Evolutionary conservation across 495 filamentous ascomycete genomes (phyloP).

Genomic region (Aspergillus avenaceus): DNA sequence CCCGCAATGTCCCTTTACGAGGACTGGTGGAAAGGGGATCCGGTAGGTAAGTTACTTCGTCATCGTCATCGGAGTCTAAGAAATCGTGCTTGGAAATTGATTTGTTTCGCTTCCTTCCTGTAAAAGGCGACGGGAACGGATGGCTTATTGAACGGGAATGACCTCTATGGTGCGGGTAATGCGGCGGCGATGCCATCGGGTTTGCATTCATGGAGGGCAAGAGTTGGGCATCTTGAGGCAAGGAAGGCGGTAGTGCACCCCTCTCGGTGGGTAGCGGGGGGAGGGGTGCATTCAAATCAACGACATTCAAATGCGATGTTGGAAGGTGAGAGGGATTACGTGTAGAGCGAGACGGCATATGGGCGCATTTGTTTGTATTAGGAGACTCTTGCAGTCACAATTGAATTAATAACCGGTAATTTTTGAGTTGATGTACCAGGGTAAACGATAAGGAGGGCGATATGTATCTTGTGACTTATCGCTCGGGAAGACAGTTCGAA

Average conservation of each 20-base stretch:
- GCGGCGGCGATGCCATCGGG: conserved; percentile 17
- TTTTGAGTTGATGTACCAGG: not conserved
- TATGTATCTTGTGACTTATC: not conserved
- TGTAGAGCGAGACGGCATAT: conserved; percentile 38
- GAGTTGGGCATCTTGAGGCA: conserved; percentile 29
- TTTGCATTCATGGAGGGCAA: conserved; percentile 20
- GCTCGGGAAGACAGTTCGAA: not conserved
- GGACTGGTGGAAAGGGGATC: conserved; percentile 26
- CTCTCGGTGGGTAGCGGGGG: conserved; percentile 18
- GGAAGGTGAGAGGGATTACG: conserved; percentile 32
- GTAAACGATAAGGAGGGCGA: not conserved
- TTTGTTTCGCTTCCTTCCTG: conserved; percentile 50
- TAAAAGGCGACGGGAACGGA: conserved; percentile 64
- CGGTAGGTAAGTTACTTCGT: conserved; percentile 30
- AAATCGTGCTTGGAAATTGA: conserved; percentile 22
- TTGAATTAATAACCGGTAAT: not conserved
- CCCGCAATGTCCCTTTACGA: conserved; percentile 26
- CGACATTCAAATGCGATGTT: conserved; percentile 17
- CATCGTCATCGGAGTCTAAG: conserved; percentile 40
- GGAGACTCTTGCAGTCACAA: conserved; percentile 1
- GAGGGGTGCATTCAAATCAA: conserved; percentile 17
- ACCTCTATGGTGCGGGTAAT: conserved; percentile 27
- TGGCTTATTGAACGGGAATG: conserved; percentile 75
- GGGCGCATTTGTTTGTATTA: conserved; percentile 24
- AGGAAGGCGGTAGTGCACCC: conserved; percentile 14